These are phyloP conservation scores for Xylariaceae sp. DNA, from an alignment of 2,329 filamentous ascomycete species.

Conservation along the genomic window DNA sequence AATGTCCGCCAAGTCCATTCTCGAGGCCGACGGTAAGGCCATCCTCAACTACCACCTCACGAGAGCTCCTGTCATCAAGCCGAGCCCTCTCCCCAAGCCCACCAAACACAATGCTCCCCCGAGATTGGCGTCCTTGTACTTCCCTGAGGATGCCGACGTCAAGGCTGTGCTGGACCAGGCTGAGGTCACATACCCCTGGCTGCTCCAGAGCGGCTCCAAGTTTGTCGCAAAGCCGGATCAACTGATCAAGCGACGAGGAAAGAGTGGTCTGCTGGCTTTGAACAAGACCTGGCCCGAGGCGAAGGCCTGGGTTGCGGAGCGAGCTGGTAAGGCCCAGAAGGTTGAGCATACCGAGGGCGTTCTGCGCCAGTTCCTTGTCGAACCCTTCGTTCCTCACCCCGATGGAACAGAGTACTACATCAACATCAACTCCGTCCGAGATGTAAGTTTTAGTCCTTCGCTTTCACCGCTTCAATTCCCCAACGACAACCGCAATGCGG, in stretches of 20 bases:
- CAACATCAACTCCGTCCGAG: slow-evolving; percentile 99
- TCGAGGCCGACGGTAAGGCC: slow-evolving; percentile 99
- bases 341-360: slow-evolving; percentile 89
- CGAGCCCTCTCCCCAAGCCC: slow-evolving; percentile 80
- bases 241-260: slow-evolving; percentile 98
- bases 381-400: slow-evolving; percentile 96
- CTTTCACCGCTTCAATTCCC: no score
- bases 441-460: slow-evolving; percentile 63
- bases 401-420: slow-evolving; percentile 98
- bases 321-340: slow-evolving; percentile 86
- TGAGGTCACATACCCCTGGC: slow-evolving; percentile 95
- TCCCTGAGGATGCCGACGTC: slow-evolving; percentile 81
- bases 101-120: slow-evolving; percentile 88
- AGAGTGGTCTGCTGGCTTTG: slow-evolving; percentile 91
- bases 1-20: slow-evolving; percentile 95
- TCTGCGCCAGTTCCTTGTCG: slow-evolving; percentile 92
- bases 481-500: no score
- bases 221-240: slow-evolving; percentile 99
- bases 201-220: slow-evolving; percentile 75
- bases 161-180: slow-evolving; percentile 87
- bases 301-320: slow-evolving; percentile 86
- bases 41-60: slow-evolving; percentile 99
- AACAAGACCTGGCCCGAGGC: slow-evolving; percentile 98
- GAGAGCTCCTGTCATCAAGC: slow-evolving; percentile 94
- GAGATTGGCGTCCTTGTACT: slow-evolving; percentile 87